phyloP scores from a whole-genome alignment of 345 rosid genomes.

The Eutrema yunnanense region DNA sequence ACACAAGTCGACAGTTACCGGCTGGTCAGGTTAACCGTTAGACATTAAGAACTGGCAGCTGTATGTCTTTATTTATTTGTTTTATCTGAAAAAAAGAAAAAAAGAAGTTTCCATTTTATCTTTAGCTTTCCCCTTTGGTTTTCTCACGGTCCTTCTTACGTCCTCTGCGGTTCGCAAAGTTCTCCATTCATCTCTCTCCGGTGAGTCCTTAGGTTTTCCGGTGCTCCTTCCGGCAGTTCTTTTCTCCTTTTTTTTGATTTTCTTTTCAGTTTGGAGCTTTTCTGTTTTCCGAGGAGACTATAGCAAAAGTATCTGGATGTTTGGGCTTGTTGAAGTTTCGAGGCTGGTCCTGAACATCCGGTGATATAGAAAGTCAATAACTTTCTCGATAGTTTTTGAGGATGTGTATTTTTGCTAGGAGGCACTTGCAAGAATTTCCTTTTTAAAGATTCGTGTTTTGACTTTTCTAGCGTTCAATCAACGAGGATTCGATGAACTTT shows the following conservation, averaged over 20 bases:
- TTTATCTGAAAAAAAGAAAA: neutral
- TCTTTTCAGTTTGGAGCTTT: neutral
- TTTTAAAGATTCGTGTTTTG: slow-evolving; percentile 21
- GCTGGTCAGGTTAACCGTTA: slow-evolving; percentile 13
- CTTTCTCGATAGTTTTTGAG: neutral
- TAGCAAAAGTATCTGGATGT: neutral
- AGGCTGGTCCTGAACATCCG: neutral
- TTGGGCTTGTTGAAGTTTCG: neutral
- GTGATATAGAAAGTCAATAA: neutral
- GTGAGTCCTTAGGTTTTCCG: slow-evolving; percentile 10
- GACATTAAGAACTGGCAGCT: slow-evolving; percentile 16
- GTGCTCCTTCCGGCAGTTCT: neutral
- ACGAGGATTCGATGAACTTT: slow-evolving; percentile 18
- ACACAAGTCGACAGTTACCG: slow-evolving; percentile 17
- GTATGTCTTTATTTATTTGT: neutral
- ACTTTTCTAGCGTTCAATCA: slow-evolving; percentile 24
- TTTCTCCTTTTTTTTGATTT: neutral
- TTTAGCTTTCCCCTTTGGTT: slow-evolving; percentile 9
- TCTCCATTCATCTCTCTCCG: slow-evolving; percentile 7
- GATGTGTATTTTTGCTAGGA: neutral
- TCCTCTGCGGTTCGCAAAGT: neutral
- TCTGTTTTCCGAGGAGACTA: neutral
- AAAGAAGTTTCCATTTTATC: neutral
- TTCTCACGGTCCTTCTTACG: neutral
- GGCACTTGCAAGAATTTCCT: neutral